phyloP scores from a whole-genome alignment of 1,284 basidiomycete species.

The Pseudozyma sp. region DNA sequence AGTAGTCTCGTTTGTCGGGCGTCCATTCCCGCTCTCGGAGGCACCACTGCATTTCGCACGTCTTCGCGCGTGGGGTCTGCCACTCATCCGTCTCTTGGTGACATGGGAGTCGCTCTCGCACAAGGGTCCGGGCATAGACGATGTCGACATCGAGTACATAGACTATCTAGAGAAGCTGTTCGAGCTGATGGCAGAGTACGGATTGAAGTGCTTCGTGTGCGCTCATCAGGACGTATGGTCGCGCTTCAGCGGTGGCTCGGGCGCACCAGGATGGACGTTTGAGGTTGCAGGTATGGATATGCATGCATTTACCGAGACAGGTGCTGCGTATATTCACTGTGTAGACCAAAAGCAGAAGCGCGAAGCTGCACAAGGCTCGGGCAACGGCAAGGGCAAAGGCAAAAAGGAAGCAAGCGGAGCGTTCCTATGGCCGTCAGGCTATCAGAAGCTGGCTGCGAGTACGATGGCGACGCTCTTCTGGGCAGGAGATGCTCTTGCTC shows the following conservation, averaged over 20 bases:
- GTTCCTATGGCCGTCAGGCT: conserved; percentile 67
- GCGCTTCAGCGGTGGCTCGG: conserved; percentile 83
- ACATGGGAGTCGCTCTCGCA: conserved; percentile 98
- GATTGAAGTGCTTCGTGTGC: conserved; percentile 81
- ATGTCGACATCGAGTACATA: conserved; percentile 86
- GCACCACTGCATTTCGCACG: conserved; percentile 65
- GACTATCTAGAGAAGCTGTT: conserved; percentile 81
- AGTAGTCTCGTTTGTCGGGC: conserved; percentile 67
- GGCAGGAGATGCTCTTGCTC: conserved; percentile 78
- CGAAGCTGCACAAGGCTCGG: not conserved
- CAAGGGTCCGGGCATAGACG: conserved; percentile 70
- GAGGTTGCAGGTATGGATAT: conserved; percentile 59
- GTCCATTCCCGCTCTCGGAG: conserved; percentile 69
- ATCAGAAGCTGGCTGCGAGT: conserved; percentile 66
- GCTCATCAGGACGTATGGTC: conserved; percentile 82
- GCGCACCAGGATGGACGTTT: conserved; percentile 75
- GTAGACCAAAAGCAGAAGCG: conserved; percentile 34
- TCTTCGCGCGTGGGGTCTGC: conserved; percentile 68
- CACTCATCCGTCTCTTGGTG: conserved; percentile 75
- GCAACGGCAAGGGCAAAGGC: not conserved
- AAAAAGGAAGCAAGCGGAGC: conserved; percentile 57
- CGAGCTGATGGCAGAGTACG: conserved; percentile 81
- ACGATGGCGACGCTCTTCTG: conserved; percentile 70
- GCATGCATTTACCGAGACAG: conserved; percentile 48
- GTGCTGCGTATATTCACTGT: conserved; percentile 63